These are phyloP conservation scores for Diaporthe ilicicola DNA, from an alignment of 2,329 filamentous ascomycete species.

Conservation along the genomic window DNA sequence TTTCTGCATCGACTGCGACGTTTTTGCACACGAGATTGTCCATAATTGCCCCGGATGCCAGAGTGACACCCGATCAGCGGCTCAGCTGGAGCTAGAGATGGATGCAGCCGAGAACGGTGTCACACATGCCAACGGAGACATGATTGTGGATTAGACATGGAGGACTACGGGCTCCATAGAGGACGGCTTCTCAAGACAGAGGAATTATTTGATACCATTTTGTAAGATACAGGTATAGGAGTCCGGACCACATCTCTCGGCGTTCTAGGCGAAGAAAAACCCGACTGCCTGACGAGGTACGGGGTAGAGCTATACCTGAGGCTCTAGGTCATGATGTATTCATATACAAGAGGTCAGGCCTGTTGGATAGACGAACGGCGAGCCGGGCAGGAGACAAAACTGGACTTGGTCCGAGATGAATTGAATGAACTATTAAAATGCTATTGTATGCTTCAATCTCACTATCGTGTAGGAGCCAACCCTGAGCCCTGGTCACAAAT, in stretches of 20 bases:
- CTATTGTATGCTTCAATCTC: neutral
- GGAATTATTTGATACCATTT: constrained; percentile 26
- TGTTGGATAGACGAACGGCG: neutral
- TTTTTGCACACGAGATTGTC: constrained; percentile 91
- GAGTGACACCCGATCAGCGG: constrained; percentile 52
- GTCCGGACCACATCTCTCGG: constrained; percentile 9
- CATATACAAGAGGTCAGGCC: neutral
- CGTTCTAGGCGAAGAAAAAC: constrained; percentile 15
- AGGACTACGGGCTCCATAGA: neutral
- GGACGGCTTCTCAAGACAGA: neutral
- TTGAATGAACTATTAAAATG: neutral
- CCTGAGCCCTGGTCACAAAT: constrained; percentile 62
- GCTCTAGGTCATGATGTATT: constrained; percentile 3
- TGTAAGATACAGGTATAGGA: constrained; percentile 22
- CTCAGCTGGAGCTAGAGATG: constrained; percentile 23
- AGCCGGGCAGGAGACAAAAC: neutral
- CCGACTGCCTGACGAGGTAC: neutral
- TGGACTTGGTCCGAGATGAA: neutral
- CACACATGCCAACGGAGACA: constrained; percentile 49
- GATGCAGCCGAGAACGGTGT: constrained; percentile 24
- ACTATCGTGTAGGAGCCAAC: neutral
- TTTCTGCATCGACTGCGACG: constrained; percentile 98
- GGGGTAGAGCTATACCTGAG: constrained; percentile 16
- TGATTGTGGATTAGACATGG: constrained; percentile 52
- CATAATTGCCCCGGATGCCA: constrained; percentile 96